Evolutionary conservation across 2,329 filamentous ascomycete genomes (phyloP).

Genomic region (Nothophoma quercina): DNA sequence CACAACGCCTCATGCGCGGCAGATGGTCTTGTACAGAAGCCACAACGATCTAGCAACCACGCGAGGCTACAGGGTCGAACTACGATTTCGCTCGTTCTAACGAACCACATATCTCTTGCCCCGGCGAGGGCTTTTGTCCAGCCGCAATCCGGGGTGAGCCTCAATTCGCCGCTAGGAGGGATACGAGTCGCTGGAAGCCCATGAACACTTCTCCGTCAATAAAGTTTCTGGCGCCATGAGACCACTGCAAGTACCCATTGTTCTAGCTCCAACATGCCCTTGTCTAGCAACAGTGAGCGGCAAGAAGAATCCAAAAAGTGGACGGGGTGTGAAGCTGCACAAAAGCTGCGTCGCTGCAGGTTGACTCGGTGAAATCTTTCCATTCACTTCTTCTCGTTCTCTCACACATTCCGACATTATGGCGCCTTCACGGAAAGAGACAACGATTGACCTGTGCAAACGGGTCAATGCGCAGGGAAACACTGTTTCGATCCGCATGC

Average conservation of each 20-base stretch:
- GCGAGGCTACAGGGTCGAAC: no score
- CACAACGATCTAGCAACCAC: no score
- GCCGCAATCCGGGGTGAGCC: background rate
- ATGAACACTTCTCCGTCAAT: slow-evolving; percentile 1
- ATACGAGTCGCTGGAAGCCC: background rate
- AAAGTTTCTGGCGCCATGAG: slow-evolving; percentile 1
- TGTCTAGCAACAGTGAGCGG: background rate
- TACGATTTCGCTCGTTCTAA: no score
- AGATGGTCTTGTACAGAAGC: no score
- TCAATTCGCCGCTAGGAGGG: background rate
- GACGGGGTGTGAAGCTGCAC: background rate
- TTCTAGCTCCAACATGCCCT: background rate
- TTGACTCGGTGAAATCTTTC: background rate
- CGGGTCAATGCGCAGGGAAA: no score
- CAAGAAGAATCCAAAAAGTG: background rate
- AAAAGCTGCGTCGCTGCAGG: background rate
- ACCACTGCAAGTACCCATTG: background rate
- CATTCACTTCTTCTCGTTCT: background rate
- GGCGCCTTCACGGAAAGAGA: no score
- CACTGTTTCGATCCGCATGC: no score
- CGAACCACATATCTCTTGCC: no score
- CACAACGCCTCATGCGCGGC: no score
- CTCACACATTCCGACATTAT: background rate
- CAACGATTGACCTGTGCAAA: no score
- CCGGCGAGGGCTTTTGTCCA: no score